These are phyloP conservation scores for Fusarium longipes DNA, from an alignment of 2,329 filamentous ascomycete genomes.

Conservation along the genomic window DNA sequence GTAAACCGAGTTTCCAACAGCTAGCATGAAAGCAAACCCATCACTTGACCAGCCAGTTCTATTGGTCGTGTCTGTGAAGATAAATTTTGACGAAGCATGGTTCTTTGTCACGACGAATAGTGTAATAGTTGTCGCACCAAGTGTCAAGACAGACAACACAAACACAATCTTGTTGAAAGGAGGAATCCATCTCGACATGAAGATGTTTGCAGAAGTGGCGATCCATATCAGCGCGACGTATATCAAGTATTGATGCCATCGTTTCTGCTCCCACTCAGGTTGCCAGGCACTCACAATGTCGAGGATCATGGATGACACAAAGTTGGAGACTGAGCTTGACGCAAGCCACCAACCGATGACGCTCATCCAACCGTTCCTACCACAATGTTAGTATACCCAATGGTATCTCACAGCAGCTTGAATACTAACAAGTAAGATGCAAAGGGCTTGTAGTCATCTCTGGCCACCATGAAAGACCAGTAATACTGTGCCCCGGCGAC, in stretches of 20 bases:
- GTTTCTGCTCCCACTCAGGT: conserved; percentile 63
- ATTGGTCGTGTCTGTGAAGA: conserved; percentile 29
- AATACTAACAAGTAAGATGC: conserved; percentile 40
- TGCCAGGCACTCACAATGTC: conserved; percentile 47
- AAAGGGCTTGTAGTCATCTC: conserved; percentile 42
- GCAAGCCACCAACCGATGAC: conserved; percentile 40
- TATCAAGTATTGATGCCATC: conserved; percentile 76
- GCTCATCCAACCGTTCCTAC: conserved; percentile 38
- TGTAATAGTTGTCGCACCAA: conserved; percentile 20
- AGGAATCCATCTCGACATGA: conserved; percentile 52
- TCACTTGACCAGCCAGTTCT: conserved; percentile 31
- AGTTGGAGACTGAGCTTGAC: conserved; percentile 39
- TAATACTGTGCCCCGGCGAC: conserved; percentile 47
- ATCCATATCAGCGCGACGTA: conserved; percentile 70
- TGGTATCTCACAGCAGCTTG: rapidly evolving
- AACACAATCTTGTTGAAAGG: conserved; percentile 35
- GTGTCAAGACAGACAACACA: conserved; percentile 12
- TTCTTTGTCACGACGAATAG: conserved; percentile 21
- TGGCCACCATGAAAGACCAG: conserved; percentile 43
- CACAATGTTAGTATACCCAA: rapidly evolving
- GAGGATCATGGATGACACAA: conserved; percentile 39
- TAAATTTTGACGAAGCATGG: conserved; percentile 16
- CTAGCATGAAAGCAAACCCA: conserved; percentile 30
- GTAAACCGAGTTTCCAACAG: conserved; percentile 31
- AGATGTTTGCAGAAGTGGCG: conserved; percentile 71